Conservation (phyloP, 176 grass and related monocot species). For the Rhynchospora tenuis region DNA sequence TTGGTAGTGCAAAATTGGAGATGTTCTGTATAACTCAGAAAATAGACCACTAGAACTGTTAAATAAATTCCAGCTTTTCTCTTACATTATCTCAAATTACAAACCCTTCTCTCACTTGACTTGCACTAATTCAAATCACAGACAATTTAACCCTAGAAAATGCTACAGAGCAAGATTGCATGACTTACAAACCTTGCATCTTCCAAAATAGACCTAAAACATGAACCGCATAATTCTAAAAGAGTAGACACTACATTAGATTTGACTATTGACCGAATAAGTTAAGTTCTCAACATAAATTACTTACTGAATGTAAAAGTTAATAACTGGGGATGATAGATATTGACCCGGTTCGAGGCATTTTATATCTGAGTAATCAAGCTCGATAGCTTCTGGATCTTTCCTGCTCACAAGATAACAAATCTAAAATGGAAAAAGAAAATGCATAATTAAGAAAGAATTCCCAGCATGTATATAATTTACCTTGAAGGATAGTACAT, state of each 20-base stretch:
- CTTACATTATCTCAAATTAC: not conserved
- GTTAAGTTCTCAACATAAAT: not conserved
- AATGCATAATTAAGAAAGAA: not conserved
- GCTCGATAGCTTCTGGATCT: conserved; percentile 60
- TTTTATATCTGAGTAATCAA: conserved; percentile 49
- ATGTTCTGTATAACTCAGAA: not conserved
- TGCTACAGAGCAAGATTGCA: not conserved
- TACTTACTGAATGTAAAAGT: conserved; percentile 82
- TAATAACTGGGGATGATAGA: conserved; percentile 76
- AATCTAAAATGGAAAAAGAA: not conserved
- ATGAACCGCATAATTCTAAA: not conserved
- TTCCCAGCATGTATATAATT: conserved; percentile 11
- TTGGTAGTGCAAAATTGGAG: not conserved
- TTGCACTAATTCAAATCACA: not conserved
- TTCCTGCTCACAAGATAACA: conserved; percentile 50
- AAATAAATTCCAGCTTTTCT: not conserved
- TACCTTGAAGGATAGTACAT: conserved; percentile 87
- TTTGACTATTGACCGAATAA: not conserved
- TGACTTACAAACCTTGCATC: not conserved
- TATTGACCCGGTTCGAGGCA: conserved; percentile 59
- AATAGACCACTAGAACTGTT: not conserved
- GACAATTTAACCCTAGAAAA: not conserved
- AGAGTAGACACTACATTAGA: not conserved
- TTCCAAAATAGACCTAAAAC: not conserved
- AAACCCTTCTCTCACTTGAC: not conserved